Conservation (phyloP, 208 protist genomes). For the Trypanosoma mega region DNA sequence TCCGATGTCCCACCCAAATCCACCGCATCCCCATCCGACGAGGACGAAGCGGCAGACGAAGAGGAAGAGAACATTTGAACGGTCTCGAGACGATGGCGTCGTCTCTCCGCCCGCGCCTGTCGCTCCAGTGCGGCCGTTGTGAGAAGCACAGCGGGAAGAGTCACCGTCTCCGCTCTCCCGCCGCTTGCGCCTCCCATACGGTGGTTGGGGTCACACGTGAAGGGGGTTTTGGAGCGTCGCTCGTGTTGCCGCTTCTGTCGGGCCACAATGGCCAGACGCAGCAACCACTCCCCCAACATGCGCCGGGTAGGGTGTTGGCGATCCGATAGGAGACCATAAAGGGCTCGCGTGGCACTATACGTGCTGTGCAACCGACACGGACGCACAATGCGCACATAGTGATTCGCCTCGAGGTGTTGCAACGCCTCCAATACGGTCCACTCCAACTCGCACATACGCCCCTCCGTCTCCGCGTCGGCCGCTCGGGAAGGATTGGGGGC, state of each 20-base stretch:
- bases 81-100: no score
- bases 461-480: no score
- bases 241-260: no score
- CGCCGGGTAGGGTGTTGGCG: constrained; percentile 38
- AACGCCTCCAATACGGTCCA: constrained; percentile 60
- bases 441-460: constrained; percentile 30
- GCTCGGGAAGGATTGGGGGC: no score
- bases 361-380: constrained; percentile 41
- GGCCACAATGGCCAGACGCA: no score
- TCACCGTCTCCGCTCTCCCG: no score
- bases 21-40: not conserved
- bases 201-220: no score
- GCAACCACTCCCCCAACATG: constrained; percentile 27
- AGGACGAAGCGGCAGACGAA: not conserved
- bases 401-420: constrained; percentile 56
- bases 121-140: constrained; percentile 4
- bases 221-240: no score
- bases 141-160: constrained; percentile 5
- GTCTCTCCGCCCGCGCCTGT: no score
- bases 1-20: not conserved
- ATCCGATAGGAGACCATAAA: constrained; percentile 42
- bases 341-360: constrained; percentile 36
- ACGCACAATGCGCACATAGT: constrained; percentile 48
- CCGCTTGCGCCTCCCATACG: no score
- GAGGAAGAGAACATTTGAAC: not conserved